These are phyloP conservation scores for Fusarium euwallaceae DNA, from an alignment of 2,329 filamentous ascomycete genomes.

Conservation along the genomic window DNA sequence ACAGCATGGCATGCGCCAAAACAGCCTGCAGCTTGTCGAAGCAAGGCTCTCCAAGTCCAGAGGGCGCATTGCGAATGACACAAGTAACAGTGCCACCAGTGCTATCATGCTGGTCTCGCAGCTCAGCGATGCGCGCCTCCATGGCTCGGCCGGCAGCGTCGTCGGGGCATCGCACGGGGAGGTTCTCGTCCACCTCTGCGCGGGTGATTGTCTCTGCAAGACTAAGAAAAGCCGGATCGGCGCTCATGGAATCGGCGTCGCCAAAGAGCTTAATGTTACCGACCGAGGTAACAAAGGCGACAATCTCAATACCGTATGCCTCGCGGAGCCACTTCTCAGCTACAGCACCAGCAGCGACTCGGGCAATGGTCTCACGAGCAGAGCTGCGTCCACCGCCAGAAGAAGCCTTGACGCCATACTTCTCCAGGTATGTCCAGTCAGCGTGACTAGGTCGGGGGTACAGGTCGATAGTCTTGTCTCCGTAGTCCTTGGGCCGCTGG, in stretches of 20 bases:
- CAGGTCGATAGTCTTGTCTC: conserved; percentile 87
- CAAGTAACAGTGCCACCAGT: conserved; percentile 97
- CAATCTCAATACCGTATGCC: conserved; percentile 88
- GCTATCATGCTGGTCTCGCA: conserved; percentile 84
- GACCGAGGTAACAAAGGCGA: conserved; percentile 89
- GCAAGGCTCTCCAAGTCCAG: conserved; percentile 90
- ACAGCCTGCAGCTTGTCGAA: conserved; percentile 96
- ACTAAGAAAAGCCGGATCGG: conserved; percentile 83
- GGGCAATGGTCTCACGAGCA: conserved; percentile 94
- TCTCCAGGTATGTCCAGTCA: conserved; percentile 97
- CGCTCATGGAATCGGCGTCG: conserved; percentile 65
- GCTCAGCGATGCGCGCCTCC: conserved; percentile 82
- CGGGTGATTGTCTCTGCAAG: conserved; percentile 69
- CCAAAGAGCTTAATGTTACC: conserved; percentile 65
- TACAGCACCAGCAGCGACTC: conserved; percentile 91
- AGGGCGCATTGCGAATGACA: conserved; percentile 87
- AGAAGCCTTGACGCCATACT: conserved; percentile 94
- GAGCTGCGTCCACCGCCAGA: conserved; percentile 91
- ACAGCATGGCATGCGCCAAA: conserved; percentile 93
- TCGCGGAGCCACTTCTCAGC: conserved; percentile 91
- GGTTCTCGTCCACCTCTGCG: conserved; percentile 81
- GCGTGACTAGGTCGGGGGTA: conserved; percentile 94
- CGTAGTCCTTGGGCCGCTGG: conserved; percentile 92
- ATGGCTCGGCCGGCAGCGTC: conserved; percentile 74
- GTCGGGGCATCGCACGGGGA: conserved; percentile 91